phyloP scores from a whole-genome alignment of 2,329 filamentous ascomycete species.

The Fusarium sacchari region DNA sequence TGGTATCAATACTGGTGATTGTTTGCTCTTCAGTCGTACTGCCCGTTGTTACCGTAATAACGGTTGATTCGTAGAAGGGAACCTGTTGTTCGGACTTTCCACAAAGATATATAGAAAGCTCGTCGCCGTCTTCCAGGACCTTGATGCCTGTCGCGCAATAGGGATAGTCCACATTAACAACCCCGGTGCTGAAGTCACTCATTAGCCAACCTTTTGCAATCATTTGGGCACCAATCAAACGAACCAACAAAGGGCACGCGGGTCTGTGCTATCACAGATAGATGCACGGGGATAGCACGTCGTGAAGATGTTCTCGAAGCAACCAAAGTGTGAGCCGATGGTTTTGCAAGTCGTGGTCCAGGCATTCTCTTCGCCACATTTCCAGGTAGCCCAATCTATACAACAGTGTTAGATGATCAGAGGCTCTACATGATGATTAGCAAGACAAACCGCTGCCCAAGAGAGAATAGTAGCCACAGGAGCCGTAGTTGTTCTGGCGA shows the following conservation, averaged over 20 bases:
- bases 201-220: fast-evolving
- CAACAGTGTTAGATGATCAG: background rate
- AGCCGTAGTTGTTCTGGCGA: background rate
- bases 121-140: background rate
- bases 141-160: background rate
- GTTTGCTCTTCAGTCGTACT: background rate
- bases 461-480: background rate
- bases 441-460: background rate
- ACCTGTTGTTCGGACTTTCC: background rate
- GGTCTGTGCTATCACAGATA: background rate
- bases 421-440: fast-evolving
- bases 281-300: background rate
- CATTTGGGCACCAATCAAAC: background rate
- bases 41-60: background rate
- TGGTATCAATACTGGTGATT: background rate
- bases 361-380: background rate
- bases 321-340: background rate
- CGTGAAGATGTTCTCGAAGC: background rate
- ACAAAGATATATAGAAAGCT: background rate
- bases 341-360: background rate
- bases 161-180: background rate
- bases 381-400: background rate
- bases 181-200: background rate
- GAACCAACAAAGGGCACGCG: background rate
- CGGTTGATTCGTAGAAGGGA: background rate